These are phyloP conservation scores for Oryza nivara DNA, from an alignment of 176 grass and related monocot species.

Conservation along the genomic window DNA sequence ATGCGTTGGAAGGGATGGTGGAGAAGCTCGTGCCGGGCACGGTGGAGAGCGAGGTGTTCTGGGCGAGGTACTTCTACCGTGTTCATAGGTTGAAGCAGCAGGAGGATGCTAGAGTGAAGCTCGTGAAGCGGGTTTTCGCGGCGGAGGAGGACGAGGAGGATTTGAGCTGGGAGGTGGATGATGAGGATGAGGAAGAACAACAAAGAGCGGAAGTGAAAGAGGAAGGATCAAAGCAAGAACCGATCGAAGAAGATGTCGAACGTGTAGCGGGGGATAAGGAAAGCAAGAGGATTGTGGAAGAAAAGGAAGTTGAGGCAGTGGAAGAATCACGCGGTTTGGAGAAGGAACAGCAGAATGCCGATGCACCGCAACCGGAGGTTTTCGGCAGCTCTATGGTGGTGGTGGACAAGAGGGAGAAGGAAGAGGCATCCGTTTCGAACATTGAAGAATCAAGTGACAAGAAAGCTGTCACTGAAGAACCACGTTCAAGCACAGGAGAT, in stretches of 20 bases:
- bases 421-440: conserved; percentile 8
- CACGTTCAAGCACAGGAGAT: conserved; percentile 11
- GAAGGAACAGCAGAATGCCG: conserved; percentile 31
- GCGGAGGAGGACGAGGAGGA: conserved; percentile 82
- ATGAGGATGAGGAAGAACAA: conserved; percentile 52
- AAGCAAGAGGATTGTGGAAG: background rate
- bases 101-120: conserved; percentile 77
- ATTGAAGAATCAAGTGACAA: conserved; percentile 41
- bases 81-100: conserved; percentile 76
- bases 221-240: conserved; percentile 25
- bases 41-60: conserved; percentile 74
- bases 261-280: background rate
- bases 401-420: conserved; percentile 39
- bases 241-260: conserved; percentile 32
- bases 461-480: conserved; percentile 27
- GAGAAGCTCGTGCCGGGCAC: conserved; percentile 68
- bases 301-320: background rate
- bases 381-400: conserved; percentile 48
- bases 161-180: conserved; percentile 78
- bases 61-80: conserved; percentile 83
- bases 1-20: conserved; percentile 54
- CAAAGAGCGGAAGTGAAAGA: conserved; percentile 35
- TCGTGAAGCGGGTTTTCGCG: conserved; percentile 75
- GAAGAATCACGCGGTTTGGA: background rate
- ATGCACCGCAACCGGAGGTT: conserved; percentile 24